Base-by-base conservation (phyloP, 768 basidiomycete species). In the Tulasnella sp. region DNA sequence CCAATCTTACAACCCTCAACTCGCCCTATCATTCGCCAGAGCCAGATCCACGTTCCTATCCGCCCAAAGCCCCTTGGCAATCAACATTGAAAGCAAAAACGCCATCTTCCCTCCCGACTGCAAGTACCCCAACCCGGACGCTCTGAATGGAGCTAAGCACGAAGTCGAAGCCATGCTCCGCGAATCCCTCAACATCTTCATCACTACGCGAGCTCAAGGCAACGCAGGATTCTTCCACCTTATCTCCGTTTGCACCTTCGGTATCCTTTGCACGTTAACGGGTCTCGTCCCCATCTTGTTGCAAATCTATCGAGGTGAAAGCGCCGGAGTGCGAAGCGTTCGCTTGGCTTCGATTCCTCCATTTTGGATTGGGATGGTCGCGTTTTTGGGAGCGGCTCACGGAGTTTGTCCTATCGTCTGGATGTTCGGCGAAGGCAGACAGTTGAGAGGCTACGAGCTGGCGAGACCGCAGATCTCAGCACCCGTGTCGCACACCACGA, bases 391-490 rank as follows among this genome's bases (percentile, higher is more conserved):
- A 42, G 37, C 37, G 19, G 12, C 29, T 29, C 75, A 76, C 52
- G 75, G 75, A 1, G 75, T 76, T 15, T 76, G 75, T 70, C 36
- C 54, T 9, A 71, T 71, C 37, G 39, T 72, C 2, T 76, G 70
- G 67, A 25, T 76, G 75, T 76, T 76, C 29, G 75, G 75, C 29
- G 75, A 76, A 12, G 75, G 42, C 34, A 45, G 75, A 38, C 75
- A 76, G 75, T 49, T 71, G 75, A 19, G 45, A 8, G 69, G 38
- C 0, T 76, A 71, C 40, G 75, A 76, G 42, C 14, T 76, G n/a
- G 64, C 34, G 36, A 36, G 74, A 14, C 74, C 74, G 0, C 34
- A 75, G 39, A 75, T 75, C 74, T 75, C 74, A 11, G 40, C 1
- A 1, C 39, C 49, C 49, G 39, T 73, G 42, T 42, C 39, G 15